Conservation (phyloP, 441 rosid genomes). For the Croton laevigatus region DNA sequence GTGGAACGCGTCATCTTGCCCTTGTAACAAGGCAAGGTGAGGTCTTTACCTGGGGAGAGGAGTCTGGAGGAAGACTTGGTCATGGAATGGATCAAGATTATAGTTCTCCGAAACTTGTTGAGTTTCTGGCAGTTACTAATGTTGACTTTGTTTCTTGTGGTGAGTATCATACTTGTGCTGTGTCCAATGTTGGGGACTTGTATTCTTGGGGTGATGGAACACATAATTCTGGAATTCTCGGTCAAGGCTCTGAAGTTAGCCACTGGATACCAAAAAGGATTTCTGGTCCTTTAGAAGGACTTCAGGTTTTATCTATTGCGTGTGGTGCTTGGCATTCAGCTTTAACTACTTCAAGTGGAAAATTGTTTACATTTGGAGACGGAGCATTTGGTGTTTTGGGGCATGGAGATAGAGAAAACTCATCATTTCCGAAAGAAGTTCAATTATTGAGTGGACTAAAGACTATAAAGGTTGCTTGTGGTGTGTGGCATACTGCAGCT, state of each 20-base stretch:
- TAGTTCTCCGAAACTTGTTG: conserved; percentile 74
- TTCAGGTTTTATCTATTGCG: conserved; percentile 76
- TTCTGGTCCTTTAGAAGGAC: conserved; percentile 76
- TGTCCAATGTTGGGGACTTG: conserved; percentile 70
- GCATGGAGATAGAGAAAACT: conserved; percentile 74
- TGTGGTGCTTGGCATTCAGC: conserved; percentile 97
- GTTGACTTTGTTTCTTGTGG: conserved; percentile 81
- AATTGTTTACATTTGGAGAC: conserved; percentile 85
- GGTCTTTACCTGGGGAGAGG: conserved; percentile 97
- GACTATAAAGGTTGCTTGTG: conserved; percentile 83
- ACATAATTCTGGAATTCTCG: conserved; percentile 80
- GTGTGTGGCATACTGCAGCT: conserved; percentile 92
- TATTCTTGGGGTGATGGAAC: conserved; percentile 93
- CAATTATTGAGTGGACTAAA: conserved; percentile 63
- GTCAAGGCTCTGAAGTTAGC: conserved; percentile 82
- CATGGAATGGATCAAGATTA: conserved; percentile 70
- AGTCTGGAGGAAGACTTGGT: conserved; percentile 90
- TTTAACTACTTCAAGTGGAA: conserved; percentile 67
- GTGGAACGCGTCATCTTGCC: conserved; percentile 71
- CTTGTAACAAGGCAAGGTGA: conserved; percentile 96
- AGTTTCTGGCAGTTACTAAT: conserved; percentile 68
- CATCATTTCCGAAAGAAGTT: conserved; percentile 71
- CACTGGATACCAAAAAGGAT: conserved; percentile 95
- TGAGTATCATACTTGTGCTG: conserved; percentile 80
- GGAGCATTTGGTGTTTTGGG: conserved; percentile 81